A percentile compares a stretch with the other conserved stretches of the same genome.
Evolutionary conservation across 1,284 basidiomycete genomes (phyloP).

Genomic region (Phlebopus sp.): DNA sequence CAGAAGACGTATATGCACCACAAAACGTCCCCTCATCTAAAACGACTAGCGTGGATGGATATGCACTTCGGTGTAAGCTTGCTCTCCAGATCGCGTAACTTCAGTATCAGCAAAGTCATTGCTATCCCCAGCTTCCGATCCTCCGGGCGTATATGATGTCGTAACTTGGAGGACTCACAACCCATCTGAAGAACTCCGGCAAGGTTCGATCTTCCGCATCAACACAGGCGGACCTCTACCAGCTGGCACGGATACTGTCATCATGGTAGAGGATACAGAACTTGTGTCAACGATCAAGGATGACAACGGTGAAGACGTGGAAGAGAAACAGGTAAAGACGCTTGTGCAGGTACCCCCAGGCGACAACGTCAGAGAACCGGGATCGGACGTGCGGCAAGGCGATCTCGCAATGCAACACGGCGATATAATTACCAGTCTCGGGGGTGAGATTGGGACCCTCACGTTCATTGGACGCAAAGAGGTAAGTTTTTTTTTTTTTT

Average conservation of each 20-base stretch:
- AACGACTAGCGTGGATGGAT: slow-evolving; percentile 87
- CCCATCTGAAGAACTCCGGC: slow-evolving; percentile 41
- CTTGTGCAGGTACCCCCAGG: slow-evolving; percentile 59
- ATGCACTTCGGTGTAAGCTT: slow-evolving; percentile 68
- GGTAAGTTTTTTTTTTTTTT: slow-evolving; percentile 46
- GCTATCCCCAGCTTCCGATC: slow-evolving; percentile 47
- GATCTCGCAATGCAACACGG: slow-evolving; percentile 67
- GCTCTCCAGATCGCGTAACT: not conserved
- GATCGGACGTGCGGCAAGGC: slow-evolving; percentile 70
- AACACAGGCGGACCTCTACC: slow-evolving; percentile 81
- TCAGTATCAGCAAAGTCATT: not conserved
- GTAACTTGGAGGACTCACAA: slow-evolving; percentile 55
- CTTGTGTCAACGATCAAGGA: slow-evolving; percentile 51
- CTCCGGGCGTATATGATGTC: slow-evolving; percentile 69
- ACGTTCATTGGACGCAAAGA: slow-evolving; percentile 73
- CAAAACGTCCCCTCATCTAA: slow-evolving; percentile 58
- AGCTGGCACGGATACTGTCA: slow-evolving; percentile 68
- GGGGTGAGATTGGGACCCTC: slow-evolving; percentile 85
- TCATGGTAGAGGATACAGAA: slow-evolving; percentile 91
- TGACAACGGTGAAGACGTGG: slow-evolving; percentile 47
- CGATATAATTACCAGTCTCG: slow-evolving; percentile 58
- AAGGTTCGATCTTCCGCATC: slow-evolving; percentile 65
- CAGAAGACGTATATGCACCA: slow-evolving; percentile 68
- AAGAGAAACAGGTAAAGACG: slow-evolving; percentile 70
- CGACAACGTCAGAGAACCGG: slow-evolving; percentile 74